phyloP scores from a whole-genome alignment of 192 early-diverging fungal genomes.

The Funneliformis geosporum region DNA sequence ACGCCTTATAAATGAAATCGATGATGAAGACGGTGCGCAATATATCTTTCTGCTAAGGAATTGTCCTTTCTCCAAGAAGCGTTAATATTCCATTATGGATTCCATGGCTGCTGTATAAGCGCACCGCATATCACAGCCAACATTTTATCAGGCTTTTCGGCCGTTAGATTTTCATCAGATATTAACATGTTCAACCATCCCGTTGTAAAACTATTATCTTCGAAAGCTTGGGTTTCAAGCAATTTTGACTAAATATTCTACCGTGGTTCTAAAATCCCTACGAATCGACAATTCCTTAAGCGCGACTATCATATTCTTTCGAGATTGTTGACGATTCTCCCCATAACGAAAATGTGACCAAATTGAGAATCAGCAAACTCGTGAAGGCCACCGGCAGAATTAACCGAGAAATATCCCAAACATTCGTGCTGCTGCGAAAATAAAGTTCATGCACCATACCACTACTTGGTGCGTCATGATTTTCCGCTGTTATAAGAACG shows the following conservation, averaged over 20 bases:
- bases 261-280: conserved; percentile 97
- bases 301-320: conserved; percentile 97
- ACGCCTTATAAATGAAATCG: conserved; percentile 92
- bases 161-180: conserved; percentile 79
- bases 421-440: conserved; percentile 94
- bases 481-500: conserved; percentile 98
- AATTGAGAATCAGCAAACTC: conserved; percentile 99
- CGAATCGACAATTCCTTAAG: conserved; percentile 98
- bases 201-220: conserved; percentile 89
- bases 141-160: conserved; percentile 87
- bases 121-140: conserved; percentile 92
- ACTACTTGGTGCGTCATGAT: conserved; percentile 95
- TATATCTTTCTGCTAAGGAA: conserved; percentile 81
- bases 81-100: conserved; percentile 73
- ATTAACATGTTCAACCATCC: conserved; percentile 96
- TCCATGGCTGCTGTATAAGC: conserved; percentile 64
- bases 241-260: conserved; percentile 96
- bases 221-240: conserved; percentile 87
- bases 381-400: conserved; percentile 91
- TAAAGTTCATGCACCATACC: conserved; percentile 98
- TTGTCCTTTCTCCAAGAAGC: conserved; percentile 91
- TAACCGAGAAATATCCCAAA: conserved; percentile 98
- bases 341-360: conserved; percentile 98
- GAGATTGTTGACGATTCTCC: conserved; percentile 87
- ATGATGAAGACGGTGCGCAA: conserved; percentile 74